These are phyloP conservation scores for Penicillium sp. DNA, from an alignment of 2,329 filamentous ascomycete species.

Conservation along the genomic window DNA sequence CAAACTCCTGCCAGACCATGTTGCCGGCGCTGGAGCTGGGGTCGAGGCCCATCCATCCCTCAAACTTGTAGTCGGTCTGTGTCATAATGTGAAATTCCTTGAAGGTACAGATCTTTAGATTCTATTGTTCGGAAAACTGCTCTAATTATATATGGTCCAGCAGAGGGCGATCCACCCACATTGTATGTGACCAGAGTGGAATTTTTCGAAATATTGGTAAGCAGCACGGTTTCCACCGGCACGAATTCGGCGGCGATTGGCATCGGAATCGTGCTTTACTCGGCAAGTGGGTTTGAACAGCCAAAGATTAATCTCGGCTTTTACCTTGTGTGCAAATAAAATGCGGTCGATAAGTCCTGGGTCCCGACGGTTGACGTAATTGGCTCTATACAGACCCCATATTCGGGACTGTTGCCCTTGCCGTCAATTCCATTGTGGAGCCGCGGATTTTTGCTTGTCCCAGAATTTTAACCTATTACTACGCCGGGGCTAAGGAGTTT, in stretches of 20 bases:
- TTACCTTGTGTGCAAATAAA: not conserved
- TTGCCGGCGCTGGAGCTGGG: conserved; percentile 51
- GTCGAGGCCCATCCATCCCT: conserved; percentile 58
- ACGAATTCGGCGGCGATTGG: not conserved
- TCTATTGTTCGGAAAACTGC: conserved; percentile 1
- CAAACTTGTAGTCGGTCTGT: conserved; percentile 50
- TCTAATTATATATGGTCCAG: conserved; percentile 14
- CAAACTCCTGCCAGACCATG: conserved; percentile 56
- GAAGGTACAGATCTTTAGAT: not conserved
- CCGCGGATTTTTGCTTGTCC: not conserved
- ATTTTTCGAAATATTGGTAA: conserved; percentile 20
- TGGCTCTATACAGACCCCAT: not conserved
- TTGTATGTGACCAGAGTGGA: conserved; percentile 3
- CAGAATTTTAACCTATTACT: not conserved
- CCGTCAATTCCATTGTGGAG: not conserved
- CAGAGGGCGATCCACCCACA: conserved; percentile 2
- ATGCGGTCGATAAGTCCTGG: not conserved
- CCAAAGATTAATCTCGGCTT: no score
- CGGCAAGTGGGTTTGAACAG: not conserved
- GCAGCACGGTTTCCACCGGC: conserved; percentile 7
- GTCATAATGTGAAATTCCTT: conserved; percentile 10
- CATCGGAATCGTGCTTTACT: not conserved
- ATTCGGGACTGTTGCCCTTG: not conserved
- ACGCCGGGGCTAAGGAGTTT: not conserved
- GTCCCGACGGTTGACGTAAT: not conserved